These are phyloP conservation scores for Nemania sp. DNA, from an alignment of 2,329 filamentous ascomycete species.

Conservation along the genomic window DNA sequence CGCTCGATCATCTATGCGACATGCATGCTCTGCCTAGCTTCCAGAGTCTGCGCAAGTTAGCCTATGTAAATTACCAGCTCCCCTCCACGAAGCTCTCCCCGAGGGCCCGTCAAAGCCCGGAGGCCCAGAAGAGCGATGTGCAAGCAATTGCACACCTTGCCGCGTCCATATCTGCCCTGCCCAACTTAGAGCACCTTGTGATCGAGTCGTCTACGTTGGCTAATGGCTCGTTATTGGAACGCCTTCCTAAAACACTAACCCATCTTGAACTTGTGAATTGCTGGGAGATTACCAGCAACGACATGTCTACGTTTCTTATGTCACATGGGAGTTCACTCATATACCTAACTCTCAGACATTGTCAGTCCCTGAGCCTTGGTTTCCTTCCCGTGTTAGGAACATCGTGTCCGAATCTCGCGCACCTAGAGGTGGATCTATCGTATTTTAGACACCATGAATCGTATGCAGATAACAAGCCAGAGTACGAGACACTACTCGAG, in stretches of 20 bases:
- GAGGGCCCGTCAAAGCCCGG: conserved; percentile 28
- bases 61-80: conserved; percentile 67
- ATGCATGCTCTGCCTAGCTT: conserved; percentile 64
- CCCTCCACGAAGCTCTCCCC: conserved; percentile 45
- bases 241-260: conserved; percentile 68
- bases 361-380: conserved; percentile 74
- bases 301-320: conserved; percentile 67
- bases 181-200: conserved; percentile 67
- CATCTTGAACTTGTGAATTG: conserved; percentile 80
- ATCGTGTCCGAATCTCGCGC: conserved; percentile 71
- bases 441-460: conserved; percentile 74
- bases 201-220: conserved; percentile 77
- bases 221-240: conserved; percentile 68
- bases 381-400: conserved; percentile 71
- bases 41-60: conserved; percentile 56
- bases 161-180: conserved; percentile 57
- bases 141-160: conserved; percentile 46
- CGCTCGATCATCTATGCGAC: conserved; percentile 53
- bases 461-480: conserved; percentile 73
- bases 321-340: conserved; percentile 70
- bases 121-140: conserved; percentile 40
- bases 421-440: conserved; percentile 75
- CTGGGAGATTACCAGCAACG: conserved; percentile 70
- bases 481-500: conserved; percentile 71
- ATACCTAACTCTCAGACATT: conserved; percentile 74